Evolutionary conservation across 768 basidiomycete species (phyloP), one percentile per base, ranked within the genome.

Genomic region (Russula virescens): DNA sequence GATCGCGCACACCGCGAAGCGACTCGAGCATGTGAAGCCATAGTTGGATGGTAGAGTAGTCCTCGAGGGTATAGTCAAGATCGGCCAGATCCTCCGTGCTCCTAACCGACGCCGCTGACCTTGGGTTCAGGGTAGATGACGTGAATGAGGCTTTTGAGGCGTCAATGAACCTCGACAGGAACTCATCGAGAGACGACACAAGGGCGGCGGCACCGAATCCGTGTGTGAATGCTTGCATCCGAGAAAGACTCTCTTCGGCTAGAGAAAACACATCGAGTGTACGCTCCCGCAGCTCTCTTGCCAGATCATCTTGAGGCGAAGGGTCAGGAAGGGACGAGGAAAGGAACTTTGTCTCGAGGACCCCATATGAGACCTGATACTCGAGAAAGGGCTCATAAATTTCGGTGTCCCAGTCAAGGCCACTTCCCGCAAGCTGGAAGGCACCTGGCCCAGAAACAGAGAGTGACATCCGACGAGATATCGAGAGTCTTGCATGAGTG

Each of bases 321-420:
- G 73, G 75, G 28, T 77, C 79, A 55, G 78, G 76, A 19, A 91
- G 76, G 1, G 77, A 74, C 51, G 83, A 79, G 28, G 85, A 81
- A 58, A 98, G 75, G 55, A 84, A 80, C 8, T 85, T 82, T 40
- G 81, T 79, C 73, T 99, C 97, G 38, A 97, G 78, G 1, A 79
- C 75, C 0, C 83, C 82, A 73, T 98, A 98, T 59, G 95, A 89
- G 19, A 84, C 78, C 68, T 98, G 96, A 64, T 88, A 88, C 68
- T 95, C 91, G 26, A 96, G 80, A 76, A 98, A 98, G 2, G 96
- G 93, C 71, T 95, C 94, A 71, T 94, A 97, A 18, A 99, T 77
- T 55, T 89, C 87, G 59, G 87, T 87, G 69, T 98, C 94, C 97
- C 97, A 98, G 61, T 87, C 86, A 67, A 67, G 59, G 7, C 59